Percentiles rank a stretch among this genome's conserved stretches.
Evolutionary conservation across 192 early-diverging fungal species (phyloP).

Genomic region (Blastocladiella britannica): DNA sequence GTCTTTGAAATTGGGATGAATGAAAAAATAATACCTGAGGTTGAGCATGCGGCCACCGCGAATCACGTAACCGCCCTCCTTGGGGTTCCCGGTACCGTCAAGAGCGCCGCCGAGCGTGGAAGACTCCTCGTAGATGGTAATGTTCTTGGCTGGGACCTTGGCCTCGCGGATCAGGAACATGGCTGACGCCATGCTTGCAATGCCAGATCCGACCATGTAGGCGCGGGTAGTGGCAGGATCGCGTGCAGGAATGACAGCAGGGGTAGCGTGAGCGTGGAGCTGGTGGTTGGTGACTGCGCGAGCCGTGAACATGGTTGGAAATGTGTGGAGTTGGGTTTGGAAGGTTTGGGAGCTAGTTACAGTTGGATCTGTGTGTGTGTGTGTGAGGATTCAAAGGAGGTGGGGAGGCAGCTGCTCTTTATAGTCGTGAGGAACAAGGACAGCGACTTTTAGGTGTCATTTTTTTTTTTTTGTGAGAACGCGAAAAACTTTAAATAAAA

Average conservation of each 20-base stretch:
- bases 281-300: neutral
- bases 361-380: no score
- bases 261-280: neutral
- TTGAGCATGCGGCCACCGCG: slow-evolving; percentile 16
- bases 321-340: neutral
- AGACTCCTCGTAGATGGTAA: slow-evolving; percentile 12
- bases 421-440: no score
- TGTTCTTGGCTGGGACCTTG: slow-evolving; percentile 7
- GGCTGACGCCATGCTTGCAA: slow-evolving; percentile 11
- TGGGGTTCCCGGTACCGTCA: slow-evolving; percentile 9
- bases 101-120: slow-evolving; percentile 10
- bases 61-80: slow-evolving; percentile 5
- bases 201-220: slow-evolving; percentile 15
- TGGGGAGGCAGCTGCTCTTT: no score
- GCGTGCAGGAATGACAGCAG: neutral
- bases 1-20: neutral
- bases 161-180: slow-evolving; percentile 13
- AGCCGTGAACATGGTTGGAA: neutral
- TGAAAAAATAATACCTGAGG: neutral
- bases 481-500: no score
- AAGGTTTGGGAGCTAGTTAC: no score
- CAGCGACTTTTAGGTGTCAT: no score
- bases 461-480: no score
- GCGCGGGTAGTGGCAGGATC: slow-evolving; percentile 5
- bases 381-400: no score